A percentile compares a stretch with the other conserved stretches of the same genome.
phyloP scores from a whole-genome alignment of 225 moss, liverwort and hornwort genomes.

The Takakia lepidozioides region DNA sequence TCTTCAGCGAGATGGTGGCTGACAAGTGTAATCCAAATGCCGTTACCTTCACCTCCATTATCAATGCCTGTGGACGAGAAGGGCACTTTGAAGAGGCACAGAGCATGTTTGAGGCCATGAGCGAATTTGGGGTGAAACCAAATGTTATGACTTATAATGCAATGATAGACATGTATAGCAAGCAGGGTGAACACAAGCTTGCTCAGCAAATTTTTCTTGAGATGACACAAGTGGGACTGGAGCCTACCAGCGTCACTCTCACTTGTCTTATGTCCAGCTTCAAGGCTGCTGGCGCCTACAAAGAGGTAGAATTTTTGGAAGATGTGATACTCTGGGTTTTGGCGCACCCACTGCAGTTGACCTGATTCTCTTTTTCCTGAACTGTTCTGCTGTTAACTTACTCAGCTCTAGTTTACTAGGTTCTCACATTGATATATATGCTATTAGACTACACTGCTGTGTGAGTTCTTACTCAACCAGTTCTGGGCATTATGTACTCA shows the following conservation, averaged over 20 bases:
- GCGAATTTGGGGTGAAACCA: conserved; percentile 58
- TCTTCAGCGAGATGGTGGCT: conserved; percentile 67
- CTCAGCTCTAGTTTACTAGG: too few relatives aligned
- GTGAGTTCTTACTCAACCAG: too few relatives aligned
- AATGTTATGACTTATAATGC: conserved; percentile 82
- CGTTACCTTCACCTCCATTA: conserved; percentile 75
- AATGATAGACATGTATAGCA: conserved; percentile 76
- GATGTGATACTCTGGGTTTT: too few relatives aligned
- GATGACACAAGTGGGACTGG: conserved; percentile 67
- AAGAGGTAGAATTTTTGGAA: too few relatives aligned
- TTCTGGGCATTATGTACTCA: too few relatives aligned
- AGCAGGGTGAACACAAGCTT: conserved; percentile 54
- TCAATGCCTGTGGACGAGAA: conserved; percentile 68
- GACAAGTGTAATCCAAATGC: conserved; percentile 78
- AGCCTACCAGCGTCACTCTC: conserved; percentile 67
- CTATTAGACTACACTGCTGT: too few relatives aligned
- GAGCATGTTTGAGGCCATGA: conserved; percentile 74
- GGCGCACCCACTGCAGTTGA: too few relatives aligned
- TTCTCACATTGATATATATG: too few relatives aligned
- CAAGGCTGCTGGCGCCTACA: conserved; percentile 70
- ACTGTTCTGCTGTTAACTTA: too few relatives aligned
- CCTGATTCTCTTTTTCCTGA: too few relatives aligned
- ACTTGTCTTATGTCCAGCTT: conserved; percentile 79
- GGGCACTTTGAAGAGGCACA: conserved; percentile 79
- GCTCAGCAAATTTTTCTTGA: conserved; percentile 59